phyloP scores from a whole-genome alignment of 2,329 filamentous ascomycete genomes.

The Ceratocystis alfenasii region DNA sequence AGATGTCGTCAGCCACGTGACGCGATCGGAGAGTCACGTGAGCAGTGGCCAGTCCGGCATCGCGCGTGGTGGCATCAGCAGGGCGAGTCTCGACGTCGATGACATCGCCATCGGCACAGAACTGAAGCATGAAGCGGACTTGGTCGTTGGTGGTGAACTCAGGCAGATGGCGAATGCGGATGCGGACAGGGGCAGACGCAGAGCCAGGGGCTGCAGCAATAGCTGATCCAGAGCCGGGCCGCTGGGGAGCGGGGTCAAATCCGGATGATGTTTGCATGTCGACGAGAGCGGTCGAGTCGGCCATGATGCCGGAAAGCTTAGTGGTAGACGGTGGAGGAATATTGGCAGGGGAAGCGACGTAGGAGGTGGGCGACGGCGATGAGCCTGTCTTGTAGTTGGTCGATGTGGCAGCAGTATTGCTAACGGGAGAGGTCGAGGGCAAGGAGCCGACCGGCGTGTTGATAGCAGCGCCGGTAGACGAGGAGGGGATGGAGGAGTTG shows the following conservation, averaged over 20 bases:
- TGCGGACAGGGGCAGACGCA: conserved; percentile 6
- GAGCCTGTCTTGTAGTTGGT: not conserved
- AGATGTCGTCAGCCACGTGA: conserved; percentile 17
- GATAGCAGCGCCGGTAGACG: not conserved
- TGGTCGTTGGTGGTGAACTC: conserved; percentile 14
- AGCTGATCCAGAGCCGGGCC: not conserved
- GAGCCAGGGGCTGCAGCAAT: too few species aligned
- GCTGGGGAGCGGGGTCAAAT: conserved; percentile 22
- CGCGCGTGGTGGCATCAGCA: conserved; percentile 2
- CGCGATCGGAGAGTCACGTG: conserved; percentile 18
- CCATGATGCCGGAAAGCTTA: conserved; percentile 17
- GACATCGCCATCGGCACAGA: conserved; percentile 18
- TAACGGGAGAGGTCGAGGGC: conserved; percentile 12
- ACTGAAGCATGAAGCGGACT: conserved; percentile 19
- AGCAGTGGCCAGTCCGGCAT: conserved; percentile 15
- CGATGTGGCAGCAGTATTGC: not conserved
- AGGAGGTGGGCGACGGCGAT: not conserved
- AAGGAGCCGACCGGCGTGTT: conserved; percentile 14
- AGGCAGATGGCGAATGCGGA: conserved; percentile 19
- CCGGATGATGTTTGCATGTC: not conserved
- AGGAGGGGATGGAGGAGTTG: not conserved
- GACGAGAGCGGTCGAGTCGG: conserved; percentile 9
- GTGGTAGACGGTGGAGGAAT: not conserved
- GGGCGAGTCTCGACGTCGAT: conserved; percentile 18
- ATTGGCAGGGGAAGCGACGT: not conserved